Evolutionary conservation across 768 basidiomycete genomes (phyloP), one percentile per base, ranked within the genome.

Genomic region (Termitomyces sp.): DNA sequence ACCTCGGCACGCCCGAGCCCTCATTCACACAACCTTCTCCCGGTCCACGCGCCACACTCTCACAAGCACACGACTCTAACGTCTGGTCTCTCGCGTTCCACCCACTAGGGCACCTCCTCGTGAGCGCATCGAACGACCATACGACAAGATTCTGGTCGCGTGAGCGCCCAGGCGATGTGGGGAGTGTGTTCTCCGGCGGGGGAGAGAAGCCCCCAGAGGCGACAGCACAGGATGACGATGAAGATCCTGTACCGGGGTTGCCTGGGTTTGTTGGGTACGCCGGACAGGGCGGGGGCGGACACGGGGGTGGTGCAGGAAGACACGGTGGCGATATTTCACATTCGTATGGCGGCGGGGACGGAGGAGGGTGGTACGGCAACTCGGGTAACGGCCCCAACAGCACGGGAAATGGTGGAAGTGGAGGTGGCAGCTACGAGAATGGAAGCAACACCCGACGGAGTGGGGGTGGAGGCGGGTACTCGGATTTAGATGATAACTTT

Each of bases 121-220:
- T 88, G 60, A 88, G 85, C 60, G 97, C 89, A 10, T 91, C 90
- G n/a, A 98, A 97, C 76, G 97, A 99, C 77, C 93, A 95, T 75
- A 98, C 97, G 5, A 97, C 96, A 6, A 84, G 95, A n/a, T 99
- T 98, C 81, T 98, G 97, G 96, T 87, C 88, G 49, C 84, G 96
- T 65, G 92, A 94, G 68, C 82, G 92, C 3, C 92, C 92, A 0
- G 90, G 92, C n/a, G 91, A 92, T 64, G 78, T 81, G 1, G 77
- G 81, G n/a, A 84, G 82, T 54, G 90, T 86, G 42, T 92, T 92
- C 70, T 84, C 84, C 0, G 87, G 84, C 8, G 90, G 88, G 6
- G 91, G 90, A 16, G 90, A 93, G 75, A 91, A 90, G 72, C 92
- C 92, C 13, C 88, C 89, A 0, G 88, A 87, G 64, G 74, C 81